Percentiles rank a stretch among this genome's conserved stretches.
Conservation (phyloP, 352 stramenopile genomes). For the Phytopythium montanum region DNA sequence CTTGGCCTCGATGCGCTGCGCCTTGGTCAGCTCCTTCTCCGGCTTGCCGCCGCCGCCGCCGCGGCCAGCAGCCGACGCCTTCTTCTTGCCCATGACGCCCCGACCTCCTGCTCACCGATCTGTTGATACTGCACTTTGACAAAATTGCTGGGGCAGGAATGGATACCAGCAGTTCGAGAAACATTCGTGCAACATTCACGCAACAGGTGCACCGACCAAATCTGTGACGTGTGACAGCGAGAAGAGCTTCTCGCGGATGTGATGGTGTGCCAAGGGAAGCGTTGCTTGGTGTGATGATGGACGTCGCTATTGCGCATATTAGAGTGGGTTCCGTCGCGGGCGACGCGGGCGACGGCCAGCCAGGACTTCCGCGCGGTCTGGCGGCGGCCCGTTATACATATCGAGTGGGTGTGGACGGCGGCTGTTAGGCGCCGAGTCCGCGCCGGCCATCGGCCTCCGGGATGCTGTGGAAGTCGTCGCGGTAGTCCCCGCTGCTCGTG, state of each 20-base stretch:
- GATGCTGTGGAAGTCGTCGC: slow-evolving; percentile 7
- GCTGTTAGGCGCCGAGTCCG: not conserved
- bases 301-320: slow-evolving; percentile 1
- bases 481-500: slow-evolving; percentile 1
- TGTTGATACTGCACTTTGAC: no score
- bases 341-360: not conserved
- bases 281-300: no score
- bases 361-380: not conserved
- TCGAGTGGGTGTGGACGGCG: not conserved
- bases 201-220: no score
- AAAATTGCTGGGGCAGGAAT: not conserved
- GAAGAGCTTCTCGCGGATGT: no score
- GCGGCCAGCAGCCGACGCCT: slow-evolving; percentile 25
- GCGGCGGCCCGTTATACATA: slow-evolving; percentile 6
- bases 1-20: slow-evolving; percentile 72
- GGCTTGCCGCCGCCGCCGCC: slow-evolving; percentile 33
- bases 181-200: no score
- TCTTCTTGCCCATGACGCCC: slow-evolving; percentile 76
- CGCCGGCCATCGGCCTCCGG: not conserved
- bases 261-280: no score
- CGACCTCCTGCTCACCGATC: no score
- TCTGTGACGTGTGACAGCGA: no score
- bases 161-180: not conserved
- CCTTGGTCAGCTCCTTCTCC: slow-evolving; percentile 71
- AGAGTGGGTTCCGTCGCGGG: not conserved